Evolutionary conservation across 78 protist species (phyloP).

Genomic region (Dictyostelium citrinum): DNA sequence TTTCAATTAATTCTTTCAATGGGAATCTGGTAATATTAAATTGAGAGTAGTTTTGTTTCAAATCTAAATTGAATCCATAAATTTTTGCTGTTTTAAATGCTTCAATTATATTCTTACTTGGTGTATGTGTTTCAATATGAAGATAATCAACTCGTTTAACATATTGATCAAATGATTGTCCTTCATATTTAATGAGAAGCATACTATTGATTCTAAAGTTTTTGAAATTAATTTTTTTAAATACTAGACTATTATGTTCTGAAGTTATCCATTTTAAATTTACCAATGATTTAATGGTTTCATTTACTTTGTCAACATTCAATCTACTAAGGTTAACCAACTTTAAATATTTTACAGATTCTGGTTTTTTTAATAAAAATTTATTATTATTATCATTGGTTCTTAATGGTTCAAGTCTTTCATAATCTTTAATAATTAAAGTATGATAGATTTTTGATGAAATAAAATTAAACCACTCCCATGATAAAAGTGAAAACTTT

Average conservation of each 20-base stretch:
- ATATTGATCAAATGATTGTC: not conserved
- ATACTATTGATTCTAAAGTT: not conserved
- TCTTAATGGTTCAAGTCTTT: not conserved
- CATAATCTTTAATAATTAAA: not conserved
- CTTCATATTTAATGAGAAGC: not conserved
- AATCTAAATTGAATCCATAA: not conserved
- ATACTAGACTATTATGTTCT: not conserved
- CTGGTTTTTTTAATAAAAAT: not conserved
- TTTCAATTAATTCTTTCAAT: not conserved
- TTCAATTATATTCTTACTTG: not conserved
- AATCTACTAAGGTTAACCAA: not conserved
- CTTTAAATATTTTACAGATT: not conserved
- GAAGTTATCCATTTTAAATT: not conserved
- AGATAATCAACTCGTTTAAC: not conserved
- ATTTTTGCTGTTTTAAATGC: not conserved
- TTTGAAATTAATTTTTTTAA: not conserved
- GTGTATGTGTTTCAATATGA: not conserved
- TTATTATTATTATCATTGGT: not conserved
- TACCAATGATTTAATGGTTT: not conserved
- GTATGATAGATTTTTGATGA: not conserved
- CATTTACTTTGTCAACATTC: not conserved
- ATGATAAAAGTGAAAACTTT: not conserved
- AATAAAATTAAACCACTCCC: conserved; percentile 4
- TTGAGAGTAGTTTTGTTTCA: not conserved
- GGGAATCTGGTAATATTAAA: not conserved